A percentile compares a stretch with the other conserved stretches of the same genome.
Conservation (phyloP, 2,329 filamentous ascomycete genomes). For the Fusarium subtropicale region DNA sequence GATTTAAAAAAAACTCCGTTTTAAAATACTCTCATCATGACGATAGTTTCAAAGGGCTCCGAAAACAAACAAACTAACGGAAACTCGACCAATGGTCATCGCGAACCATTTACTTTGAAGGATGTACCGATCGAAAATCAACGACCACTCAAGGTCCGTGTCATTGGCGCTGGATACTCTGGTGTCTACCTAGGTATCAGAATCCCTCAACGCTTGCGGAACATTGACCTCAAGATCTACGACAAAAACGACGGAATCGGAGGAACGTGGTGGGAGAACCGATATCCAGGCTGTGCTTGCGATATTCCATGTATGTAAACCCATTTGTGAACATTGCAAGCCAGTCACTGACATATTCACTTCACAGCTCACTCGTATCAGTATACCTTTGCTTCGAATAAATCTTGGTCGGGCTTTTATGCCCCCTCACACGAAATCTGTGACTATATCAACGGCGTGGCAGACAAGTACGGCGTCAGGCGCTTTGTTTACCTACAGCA, state of each 20-base stretch:
- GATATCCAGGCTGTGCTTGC: conserved; percentile 24
- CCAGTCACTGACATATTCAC: neutral
- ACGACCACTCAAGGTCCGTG: conserved; percentile 8
- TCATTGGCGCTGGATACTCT: conserved; percentile 27
- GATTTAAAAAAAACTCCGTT: neutral
- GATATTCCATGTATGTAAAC: conserved; percentile 24
- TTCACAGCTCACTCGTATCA: conserved; percentile 19
- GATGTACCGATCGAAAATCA: conserved; percentile 15
- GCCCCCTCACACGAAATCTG: neutral
- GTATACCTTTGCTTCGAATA: conserved; percentile 23
- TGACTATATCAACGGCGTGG: neutral
- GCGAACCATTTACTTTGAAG: neutral
- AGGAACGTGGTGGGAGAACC: conserved; percentile 21
- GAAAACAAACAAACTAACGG: neutral
- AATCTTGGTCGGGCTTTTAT: conserved; percentile 9
- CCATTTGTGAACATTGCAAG: neutral
- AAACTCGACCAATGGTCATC: neutral
- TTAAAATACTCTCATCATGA: neutral
- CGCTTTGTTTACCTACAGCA: conserved; percentile 1
- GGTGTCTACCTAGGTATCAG: conserved; percentile 16
- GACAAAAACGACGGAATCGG: neutral
- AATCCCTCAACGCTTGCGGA: conserved; percentile 13
- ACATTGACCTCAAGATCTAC: conserved; percentile 13
- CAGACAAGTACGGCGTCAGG: neutral
- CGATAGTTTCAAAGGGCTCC: neutral